Percentiles rank a stretch among this genome's conserved stretches.
Evolutionary conservation across 371 early-diverging fungal genomes (phyloP).

Genomic region (Mortierella sp.): DNA sequence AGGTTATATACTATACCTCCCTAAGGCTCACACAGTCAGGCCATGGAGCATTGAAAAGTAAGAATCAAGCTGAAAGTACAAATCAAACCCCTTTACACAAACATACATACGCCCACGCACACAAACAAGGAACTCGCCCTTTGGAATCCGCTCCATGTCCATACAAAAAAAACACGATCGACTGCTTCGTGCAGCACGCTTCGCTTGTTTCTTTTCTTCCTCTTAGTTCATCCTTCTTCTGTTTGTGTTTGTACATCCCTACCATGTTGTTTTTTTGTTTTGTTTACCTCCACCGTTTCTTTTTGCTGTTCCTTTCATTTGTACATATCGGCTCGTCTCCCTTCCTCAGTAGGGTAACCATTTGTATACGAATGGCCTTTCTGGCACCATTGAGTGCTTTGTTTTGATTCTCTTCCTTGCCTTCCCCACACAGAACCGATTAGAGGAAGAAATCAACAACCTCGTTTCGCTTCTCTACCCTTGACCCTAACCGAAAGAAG

Average conservation of each 20-base stretch:
- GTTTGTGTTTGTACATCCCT: not conserved
- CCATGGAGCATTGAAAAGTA: not conserved
- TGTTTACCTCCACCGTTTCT: not conserved
- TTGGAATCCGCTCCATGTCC: not conserved
- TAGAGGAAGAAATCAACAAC: not conserved
- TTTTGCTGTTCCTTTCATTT: not conserved
- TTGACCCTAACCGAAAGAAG: not conserved
- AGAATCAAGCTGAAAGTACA: not conserved
- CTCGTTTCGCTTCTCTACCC: constrained; percentile 5
- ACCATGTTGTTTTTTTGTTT: not conserved
- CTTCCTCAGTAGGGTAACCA: not conserved
- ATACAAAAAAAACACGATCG: not conserved
- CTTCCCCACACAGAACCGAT: not conserved
- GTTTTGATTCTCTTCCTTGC: not conserved
- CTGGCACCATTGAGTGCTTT: not conserved
- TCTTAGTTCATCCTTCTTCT: not conserved
- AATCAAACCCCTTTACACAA: not conserved
- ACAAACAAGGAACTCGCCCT: not conserved
- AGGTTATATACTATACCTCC: not conserved
- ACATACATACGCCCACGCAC: not conserved
- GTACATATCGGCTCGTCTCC: not conserved
- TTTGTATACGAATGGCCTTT: not conserved
- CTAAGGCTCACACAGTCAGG: not conserved
- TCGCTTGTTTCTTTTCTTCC: not conserved
- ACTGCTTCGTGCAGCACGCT: not conserved